Conservation (phyloP, 371 early-diverging fungal genomes). For the Dipsacomyces acuminosporus region DNA sequence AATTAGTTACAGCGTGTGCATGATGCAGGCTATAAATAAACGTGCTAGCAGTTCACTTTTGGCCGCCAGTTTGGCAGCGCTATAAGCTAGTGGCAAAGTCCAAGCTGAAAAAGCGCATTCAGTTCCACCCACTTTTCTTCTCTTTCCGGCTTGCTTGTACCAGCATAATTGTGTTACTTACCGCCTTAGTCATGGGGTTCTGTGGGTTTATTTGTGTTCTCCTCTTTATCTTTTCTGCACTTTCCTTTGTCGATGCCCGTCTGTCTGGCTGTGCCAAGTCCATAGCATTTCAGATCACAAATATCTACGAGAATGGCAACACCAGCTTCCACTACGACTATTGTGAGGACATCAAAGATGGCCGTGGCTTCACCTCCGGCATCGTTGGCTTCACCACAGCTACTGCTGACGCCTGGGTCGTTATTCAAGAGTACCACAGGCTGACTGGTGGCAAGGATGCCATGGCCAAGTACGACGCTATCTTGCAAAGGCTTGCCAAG, state of each 20-base stretch:
- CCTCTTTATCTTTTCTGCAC: neutral
- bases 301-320: slow-evolving; percentile 20
- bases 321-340: slow-evolving; percentile 16
- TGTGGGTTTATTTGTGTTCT: neutral
- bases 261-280: slow-evolving; percentile 13
- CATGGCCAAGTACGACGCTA: too few relatives aligned
- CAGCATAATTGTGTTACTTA: too few relatives aligned
- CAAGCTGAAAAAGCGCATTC: too few relatives aligned
- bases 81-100: too few relatives aligned
- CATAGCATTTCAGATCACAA: slow-evolving; percentile 16
- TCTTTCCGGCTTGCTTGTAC: too few relatives aligned
- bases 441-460: slow-evolving; percentile 32
- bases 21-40: too few relatives aligned
- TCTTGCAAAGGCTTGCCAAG: too few relatives aligned
- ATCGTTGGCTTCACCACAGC: slow-evolving; percentile 59
- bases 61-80: too few relatives aligned
- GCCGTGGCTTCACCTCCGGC: slow-evolving; percentile 48
- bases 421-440: slow-evolving; percentile 49
- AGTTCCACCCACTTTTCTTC: too few relatives aligned
- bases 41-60: too few relatives aligned
- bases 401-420: slow-evolving; percentile 55
- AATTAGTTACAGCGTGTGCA: too few relatives aligned
- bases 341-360: slow-evolving; percentile 34
- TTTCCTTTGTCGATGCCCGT: neutral
- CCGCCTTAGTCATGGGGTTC: too few relatives aligned